phyloP scores from a whole-genome alignment of 495 filamentous ascomycete genomes.

The Neurospora sp. region DNA sequence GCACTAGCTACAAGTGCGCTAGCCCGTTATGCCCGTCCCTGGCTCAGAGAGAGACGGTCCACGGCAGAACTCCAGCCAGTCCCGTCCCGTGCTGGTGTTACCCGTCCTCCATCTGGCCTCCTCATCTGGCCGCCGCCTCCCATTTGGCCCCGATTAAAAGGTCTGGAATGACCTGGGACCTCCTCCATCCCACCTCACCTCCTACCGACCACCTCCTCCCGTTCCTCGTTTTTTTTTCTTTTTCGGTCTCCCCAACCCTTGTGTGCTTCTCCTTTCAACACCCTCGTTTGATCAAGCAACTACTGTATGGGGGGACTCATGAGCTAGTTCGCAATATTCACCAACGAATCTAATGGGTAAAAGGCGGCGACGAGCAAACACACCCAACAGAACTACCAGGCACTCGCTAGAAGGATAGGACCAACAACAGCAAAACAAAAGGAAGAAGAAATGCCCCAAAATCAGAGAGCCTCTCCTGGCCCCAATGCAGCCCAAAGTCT shows the following conservation, averaged over 20 bases:
- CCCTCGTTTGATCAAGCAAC: background rate
- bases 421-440: background rate
- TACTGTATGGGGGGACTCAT: background rate
- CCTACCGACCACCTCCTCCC: background rate
- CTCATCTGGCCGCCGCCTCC: background rate
- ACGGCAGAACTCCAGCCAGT: background rate
- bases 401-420: constrained; percentile 1
- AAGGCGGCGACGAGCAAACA: constrained; percentile 4
- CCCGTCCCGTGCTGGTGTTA: background rate
- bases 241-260: background rate
- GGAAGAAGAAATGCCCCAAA: background rate
- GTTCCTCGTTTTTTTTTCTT: background rate
- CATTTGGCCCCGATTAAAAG: background rate
- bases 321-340: background rate
- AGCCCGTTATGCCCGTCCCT: background rate
- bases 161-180: background rate
- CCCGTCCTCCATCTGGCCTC: background rate
- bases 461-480: background rate
- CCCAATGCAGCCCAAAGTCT: background rate
- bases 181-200: background rate
- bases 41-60: background rate
- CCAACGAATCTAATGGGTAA: constrained; percentile 13
- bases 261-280: background rate
- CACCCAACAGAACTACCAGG: constrained; percentile 4
- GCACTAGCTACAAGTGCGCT: background rate